phyloP scores from a whole-genome alignment of 1,139 yeast genomes.

The Yamadazyma pseudoaaseri region DNA sequence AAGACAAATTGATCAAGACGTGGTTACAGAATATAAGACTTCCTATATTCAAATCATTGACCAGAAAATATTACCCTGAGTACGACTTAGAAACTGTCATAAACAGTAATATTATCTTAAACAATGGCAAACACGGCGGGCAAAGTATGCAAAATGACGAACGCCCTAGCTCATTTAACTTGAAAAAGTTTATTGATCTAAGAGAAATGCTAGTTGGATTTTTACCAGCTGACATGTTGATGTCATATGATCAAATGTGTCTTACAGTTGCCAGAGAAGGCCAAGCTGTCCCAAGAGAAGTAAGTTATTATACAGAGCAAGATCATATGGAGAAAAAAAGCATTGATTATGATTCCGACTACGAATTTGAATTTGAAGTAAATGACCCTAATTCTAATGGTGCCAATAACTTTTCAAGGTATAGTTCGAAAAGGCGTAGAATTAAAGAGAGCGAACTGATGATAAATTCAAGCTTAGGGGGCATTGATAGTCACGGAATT shows the following conservation, averaged over 20 bases:
- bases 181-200: not conserved
- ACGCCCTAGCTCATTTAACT: not conserved
- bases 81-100: constrained; percentile 6
- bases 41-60: constrained; percentile 3
- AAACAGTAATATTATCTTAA: constrained; percentile 4
- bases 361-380: not conserved
- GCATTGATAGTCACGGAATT: too few relatives aligned
- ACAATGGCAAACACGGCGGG: not conserved
- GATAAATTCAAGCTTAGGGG: too few relatives aligned
- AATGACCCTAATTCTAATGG: not conserved
- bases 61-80: not conserved
- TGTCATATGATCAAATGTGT: constrained; percentile 11
- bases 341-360: constrained; percentile 7
- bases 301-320: too few relatives aligned
- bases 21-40: constrained; percentile 4
- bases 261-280: constrained; percentile 7
- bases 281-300: not conserved
- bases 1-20: not conserved
- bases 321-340: too few relatives aligned
- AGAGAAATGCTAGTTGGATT: not conserved
- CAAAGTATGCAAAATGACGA: not conserved
- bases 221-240: constrained; percentile 1
- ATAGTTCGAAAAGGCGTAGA: too few relatives aligned
- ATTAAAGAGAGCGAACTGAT: too few relatives aligned
- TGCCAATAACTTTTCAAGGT: too few relatives aligned